Percentiles rank a stretch among this genome's conserved stretches.
These are phyloP conservation scores for Scorias spongiosa DNA, from an alignment of 2,329 filamentous ascomycete species.

Conservation along the genomic window DNA sequence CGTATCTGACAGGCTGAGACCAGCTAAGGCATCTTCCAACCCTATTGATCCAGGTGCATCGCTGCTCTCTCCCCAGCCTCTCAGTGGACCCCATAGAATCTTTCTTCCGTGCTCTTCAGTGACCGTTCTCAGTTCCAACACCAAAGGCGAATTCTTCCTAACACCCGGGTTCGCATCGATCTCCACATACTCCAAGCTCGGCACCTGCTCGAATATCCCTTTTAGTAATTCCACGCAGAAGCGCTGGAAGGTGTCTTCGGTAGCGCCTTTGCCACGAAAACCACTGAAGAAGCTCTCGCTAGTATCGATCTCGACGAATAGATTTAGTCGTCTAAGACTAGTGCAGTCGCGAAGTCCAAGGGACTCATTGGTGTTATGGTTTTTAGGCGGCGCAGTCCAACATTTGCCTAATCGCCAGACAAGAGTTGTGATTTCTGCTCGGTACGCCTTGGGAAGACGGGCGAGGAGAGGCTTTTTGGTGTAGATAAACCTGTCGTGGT, in stretches of 20 bases:
- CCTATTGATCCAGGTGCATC: slow-evolving; percentile 15
- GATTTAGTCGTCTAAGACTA: slow-evolving; percentile 42
- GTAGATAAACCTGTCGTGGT: slow-evolving; percentile 52
- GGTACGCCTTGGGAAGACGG: slow-evolving; percentile 46
- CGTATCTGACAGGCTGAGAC: slow-evolving; percentile 2
- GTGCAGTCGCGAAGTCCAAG: slow-evolving; percentile 49
- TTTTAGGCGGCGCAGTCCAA: slow-evolving; percentile 53
- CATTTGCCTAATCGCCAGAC: slow-evolving; percentile 60
- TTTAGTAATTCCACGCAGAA: slow-evolving; percentile 47
- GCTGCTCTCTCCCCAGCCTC: slow-evolving; percentile 47
- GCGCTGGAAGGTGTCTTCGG: slow-evolving; percentile 53
- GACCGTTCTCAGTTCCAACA: slow-evolving; percentile 43
- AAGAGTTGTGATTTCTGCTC: slow-evolving; percentile 44
- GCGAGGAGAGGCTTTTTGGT: slow-evolving; percentile 57
- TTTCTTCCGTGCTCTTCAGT: slow-evolving; percentile 33
- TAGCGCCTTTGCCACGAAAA: slow-evolving; percentile 38
- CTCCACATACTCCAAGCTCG: slow-evolving; percentile 42
- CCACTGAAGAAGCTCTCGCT: slow-evolving; percentile 49
- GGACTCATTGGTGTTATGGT: slow-evolving; percentile 52
- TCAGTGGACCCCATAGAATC: slow-evolving; percentile 52
- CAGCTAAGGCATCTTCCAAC: slow-evolving; percentile 7
- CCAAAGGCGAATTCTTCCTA: slow-evolving; percentile 48
- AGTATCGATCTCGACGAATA: slow-evolving; percentile 61
- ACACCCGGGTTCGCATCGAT: slow-evolving; percentile 57
- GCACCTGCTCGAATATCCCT: slow-evolving; percentile 41